Evolutionary conservation across 257 asterid species (phyloP).

Genomic region (Jaltomata sinuosa): DNA sequence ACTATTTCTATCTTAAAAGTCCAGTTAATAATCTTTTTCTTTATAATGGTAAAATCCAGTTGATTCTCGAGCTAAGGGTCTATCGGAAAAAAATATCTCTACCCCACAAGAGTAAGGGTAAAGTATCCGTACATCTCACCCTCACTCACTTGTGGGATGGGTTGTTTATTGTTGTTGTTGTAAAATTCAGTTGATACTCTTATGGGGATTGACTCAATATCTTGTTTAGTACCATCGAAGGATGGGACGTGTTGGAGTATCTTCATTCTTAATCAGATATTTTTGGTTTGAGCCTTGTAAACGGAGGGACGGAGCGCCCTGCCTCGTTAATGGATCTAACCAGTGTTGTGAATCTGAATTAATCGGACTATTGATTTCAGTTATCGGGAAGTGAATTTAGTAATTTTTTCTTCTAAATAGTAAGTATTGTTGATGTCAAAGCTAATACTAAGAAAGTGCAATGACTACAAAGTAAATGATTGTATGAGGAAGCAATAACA

Average conservation of each 20-base stretch:
- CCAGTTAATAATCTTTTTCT: too few relatives aligned
- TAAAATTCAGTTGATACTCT: not conserved
- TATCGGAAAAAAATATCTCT: not conserved
- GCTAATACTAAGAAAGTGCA: too few relatives aligned
- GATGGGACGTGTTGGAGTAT: not conserved
- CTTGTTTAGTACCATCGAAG: not conserved
- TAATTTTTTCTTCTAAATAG: too few relatives aligned
- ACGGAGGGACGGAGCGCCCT: not conserved
- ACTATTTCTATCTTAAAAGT: not conserved
- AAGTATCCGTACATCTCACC: not conserved
- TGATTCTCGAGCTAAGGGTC: not conserved
- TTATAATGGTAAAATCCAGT: not conserved
- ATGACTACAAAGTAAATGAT: too few relatives aligned
- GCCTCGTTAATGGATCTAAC: not conserved
- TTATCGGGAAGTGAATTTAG: too few relatives aligned
- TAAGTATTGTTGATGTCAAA: too few relatives aligned
- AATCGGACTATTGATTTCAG: too few relatives aligned
- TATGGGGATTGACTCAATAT: not conserved
- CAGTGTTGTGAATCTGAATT: not conserved
- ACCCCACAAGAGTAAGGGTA: not conserved
- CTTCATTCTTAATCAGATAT: not conserved
- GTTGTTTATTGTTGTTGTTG: too few relatives aligned
- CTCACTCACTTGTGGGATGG: not conserved
- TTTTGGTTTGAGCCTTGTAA: not conserved
- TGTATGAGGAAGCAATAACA: too few relatives aligned